These are phyloP conservation scores for Rhododendron simsii DNA, from an alignment of 148 eudicot species.

Conservation along the genomic window DNA sequence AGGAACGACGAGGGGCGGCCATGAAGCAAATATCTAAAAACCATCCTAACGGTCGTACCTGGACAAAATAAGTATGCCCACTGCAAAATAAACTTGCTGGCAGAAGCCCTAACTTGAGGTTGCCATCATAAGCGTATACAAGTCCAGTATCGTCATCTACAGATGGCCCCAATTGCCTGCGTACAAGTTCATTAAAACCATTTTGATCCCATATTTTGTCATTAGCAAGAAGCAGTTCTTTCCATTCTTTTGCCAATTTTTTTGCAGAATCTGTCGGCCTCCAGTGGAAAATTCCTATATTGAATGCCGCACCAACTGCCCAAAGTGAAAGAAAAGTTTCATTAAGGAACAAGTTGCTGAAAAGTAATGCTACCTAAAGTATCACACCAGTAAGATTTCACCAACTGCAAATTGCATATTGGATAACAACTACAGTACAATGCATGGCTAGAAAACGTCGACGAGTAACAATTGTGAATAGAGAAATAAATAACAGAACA, in stretches of 20 bases:
- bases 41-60: slow-evolving; percentile 37
- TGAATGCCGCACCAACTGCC: slow-evolving; percentile 79
- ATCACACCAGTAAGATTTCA: not conserved
- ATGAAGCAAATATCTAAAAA: not conserved
- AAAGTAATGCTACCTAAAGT: not conserved
- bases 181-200: slow-evolving; percentile 82
- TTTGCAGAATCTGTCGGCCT: slow-evolving; percentile 76
- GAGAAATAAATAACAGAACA: not conserved
- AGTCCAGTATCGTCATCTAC: slow-evolving; percentile 92
- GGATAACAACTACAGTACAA: not conserved
- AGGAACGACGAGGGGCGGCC: not conserved
- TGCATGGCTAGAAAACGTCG: not conserved
- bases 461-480: not conserved
- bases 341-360: not conserved
- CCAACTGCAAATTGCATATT: not conserved
- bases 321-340: slow-evolving; percentile 15
- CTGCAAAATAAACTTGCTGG: slow-evolving; percentile 95
- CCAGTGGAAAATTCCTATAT: slow-evolving; percentile 97
- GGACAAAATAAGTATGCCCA: slow-evolving; percentile 95
- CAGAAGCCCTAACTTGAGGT: slow-evolving; percentile 84
- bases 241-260: slow-evolving; percentile 93
- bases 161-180: slow-evolving; percentile 79
- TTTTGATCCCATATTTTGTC: slow-evolving; percentile 94
- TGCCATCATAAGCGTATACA: slow-evolving; percentile 86
- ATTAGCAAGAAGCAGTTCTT: slow-evolving; percentile 81